These are phyloP conservation scores for Backusella psychrophila DNA, from an alignment of 192 early-diverging fungal species.

Conservation along the genomic window DNA sequence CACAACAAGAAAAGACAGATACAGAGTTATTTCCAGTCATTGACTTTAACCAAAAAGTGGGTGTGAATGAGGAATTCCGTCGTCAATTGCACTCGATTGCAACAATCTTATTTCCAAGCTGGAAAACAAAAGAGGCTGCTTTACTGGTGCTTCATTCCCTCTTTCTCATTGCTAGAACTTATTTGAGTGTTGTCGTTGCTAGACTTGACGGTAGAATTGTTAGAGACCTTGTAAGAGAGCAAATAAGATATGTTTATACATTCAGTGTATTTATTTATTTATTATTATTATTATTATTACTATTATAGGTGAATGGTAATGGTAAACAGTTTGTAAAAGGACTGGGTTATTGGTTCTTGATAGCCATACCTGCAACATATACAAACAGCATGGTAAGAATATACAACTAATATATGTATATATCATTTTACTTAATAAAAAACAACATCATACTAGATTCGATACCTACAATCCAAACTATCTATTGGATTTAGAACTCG, in stretches of 20 bases:
- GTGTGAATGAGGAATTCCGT: slow-evolving; percentile 58
- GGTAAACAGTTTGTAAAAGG: slow-evolving; percentile 74
- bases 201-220: slow-evolving; percentile 92
- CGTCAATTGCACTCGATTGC: slow-evolving; percentile 71
- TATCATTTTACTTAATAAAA: not conserved
- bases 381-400: slow-evolving; percentile 92
- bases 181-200: slow-evolving; percentile 89
- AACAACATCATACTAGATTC: slow-evolving; percentile 40
- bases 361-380: slow-evolving; percentile 94
- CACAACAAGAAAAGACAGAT: not conserved
- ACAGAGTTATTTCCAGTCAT: not conserved
- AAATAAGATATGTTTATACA: not conserved
- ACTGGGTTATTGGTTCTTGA: slow-evolving; percentile 86
- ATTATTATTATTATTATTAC: not conserved
- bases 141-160: slow-evolving; percentile 80
- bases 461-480: slow-evolving; percentile 71
- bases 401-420: not conserved
- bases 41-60: slow-evolving; percentile 40
- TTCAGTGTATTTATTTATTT: not conserved
- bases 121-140: slow-evolving; percentile 75
- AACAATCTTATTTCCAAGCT: slow-evolving; percentile 78
- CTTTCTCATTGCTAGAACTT: slow-evolving; percentile 90
- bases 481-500: slow-evolving; percentile 78
- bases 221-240: slow-evolving; percentile 79
- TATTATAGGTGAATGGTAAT: slow-evolving; percentile 68